Evolutionary conservation across 495 filamentous ascomycete species (phyloP), one percentile per base, ranked within the genome.

Genomic region (Hyaloscypha variabilis): DNA sequence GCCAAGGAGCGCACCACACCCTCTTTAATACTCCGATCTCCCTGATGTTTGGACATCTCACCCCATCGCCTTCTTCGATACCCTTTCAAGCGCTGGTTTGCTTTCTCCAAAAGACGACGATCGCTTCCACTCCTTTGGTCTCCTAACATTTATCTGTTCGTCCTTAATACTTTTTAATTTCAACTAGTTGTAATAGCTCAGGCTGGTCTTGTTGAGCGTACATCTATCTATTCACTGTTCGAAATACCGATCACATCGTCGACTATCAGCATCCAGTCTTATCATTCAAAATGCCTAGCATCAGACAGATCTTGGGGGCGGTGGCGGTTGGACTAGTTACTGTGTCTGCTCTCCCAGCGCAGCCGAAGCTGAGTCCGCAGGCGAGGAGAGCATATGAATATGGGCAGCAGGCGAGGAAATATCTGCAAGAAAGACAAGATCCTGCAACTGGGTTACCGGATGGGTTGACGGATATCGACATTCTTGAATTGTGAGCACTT

Each of bases 401-500:
- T 54, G 64, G 64, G 25, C 42, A 54, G 11, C 2, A 30, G 31
- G 64, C 64, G 39, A 54, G 64, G 28, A 60, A 24, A 50, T 25
- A 55, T 68, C 63, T 78, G 53, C 71, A 75, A 58, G 85, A 78
- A 71, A 79, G 83, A 58, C 83, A 87, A 71, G 78, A 83, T 65
- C 81, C 79, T 6, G 79, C 82, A 0, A 83, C 82, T 25, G 81
- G 82, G 13, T 68, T 77, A 59, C 69, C 69, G 17, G 71, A 66
- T 25, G 85, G 81, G 26, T 72, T 90, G 59, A 79, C 76, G 19
- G 88, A 90, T 74, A 71, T 88, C 54, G 87, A 90, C 71, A 90
- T 90, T 65, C 81, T 90, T 23, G 85, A 90, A 82, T 90, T 90
- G 88, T 90, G 80, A 74, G 86, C 58, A 14, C 36, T 24, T 8